Evolutionary conservation across 768 basidiomycete species (phyloP).

Genomic region (Boletus rubropictus): DNA sequence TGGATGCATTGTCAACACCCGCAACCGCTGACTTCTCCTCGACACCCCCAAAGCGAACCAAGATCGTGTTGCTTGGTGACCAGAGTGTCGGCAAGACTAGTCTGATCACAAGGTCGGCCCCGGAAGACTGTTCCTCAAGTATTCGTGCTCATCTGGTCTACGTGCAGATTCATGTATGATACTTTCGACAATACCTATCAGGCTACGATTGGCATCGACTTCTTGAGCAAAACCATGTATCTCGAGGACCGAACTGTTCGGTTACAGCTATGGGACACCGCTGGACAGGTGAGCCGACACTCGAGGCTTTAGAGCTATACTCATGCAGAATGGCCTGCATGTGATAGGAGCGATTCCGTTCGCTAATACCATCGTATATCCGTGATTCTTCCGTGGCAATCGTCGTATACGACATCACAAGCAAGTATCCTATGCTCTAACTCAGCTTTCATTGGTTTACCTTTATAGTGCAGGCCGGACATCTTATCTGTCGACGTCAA

Average conservation of each 20-base stretch:
- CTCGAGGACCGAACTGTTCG: slow-evolving; percentile 97
- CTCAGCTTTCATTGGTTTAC: slow-evolving; percentile 2
- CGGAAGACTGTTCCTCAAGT: neutral
- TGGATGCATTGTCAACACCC: slow-evolving; percentile 58
- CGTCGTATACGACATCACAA: slow-evolving; percentile 98
- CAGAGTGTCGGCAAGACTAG: slow-evolving; percentile 99
- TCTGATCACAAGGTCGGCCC: slow-evolving; percentile 83
- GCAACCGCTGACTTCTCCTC: slow-evolving; percentile 80
- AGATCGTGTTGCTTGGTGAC: slow-evolving; percentile 93
- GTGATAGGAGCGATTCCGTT: slow-evolving; percentile 88
- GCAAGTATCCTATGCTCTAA: slow-evolving; percentile 42
- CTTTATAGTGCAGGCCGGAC: slow-evolving; percentile 62
- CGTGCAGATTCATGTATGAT: slow-evolving; percentile 90
- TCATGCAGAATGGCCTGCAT: neutral
- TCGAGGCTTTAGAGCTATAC: neutral
- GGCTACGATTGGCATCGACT: slow-evolving; percentile 97
- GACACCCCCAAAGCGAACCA: slow-evolving; percentile 88
- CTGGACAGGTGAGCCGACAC: slow-evolving; percentile 64
- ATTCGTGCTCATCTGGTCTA: slow-evolving; percentile 3
- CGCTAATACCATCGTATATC: slow-evolving; percentile 97
- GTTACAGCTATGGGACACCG: slow-evolving; percentile 98
- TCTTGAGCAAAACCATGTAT: slow-evolving; percentile 99
- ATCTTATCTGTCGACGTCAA: slow-evolving; percentile 96
- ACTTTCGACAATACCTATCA: slow-evolving; percentile 99
- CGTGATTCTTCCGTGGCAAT: slow-evolving; percentile 98